Conservation (phyloP, 805 yeast species). For the Scheffersomyces stipitis region DNA sequence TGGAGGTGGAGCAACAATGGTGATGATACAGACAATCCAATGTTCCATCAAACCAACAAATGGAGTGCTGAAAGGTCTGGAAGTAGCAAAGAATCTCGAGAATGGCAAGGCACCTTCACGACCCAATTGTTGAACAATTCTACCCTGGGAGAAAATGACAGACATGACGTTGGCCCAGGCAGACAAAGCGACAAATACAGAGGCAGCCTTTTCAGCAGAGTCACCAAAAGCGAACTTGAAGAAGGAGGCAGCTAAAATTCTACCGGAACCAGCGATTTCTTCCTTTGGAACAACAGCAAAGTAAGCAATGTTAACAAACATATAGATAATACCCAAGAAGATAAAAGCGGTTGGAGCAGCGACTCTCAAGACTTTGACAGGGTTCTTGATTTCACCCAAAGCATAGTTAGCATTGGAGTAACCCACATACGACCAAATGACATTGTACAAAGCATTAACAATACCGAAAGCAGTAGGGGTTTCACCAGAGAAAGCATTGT, state of each 20-base stretch:
- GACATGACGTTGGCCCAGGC: conserved; percentile 82
- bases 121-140: conserved; percentile 77
- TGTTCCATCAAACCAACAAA: conserved; percentile 72
- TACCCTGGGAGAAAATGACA: conserved; percentile 79
- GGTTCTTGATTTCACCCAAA: conserved; percentile 74
- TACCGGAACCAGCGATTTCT: conserved; percentile 57
- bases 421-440: conserved; percentile 83
- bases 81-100: conserved; percentile 66
- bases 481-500: conserved; percentile 54
- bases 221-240: conserved; percentile 71
- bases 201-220: conserved; percentile 67
- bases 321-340: conserved; percentile 61
- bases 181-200: conserved; percentile 77
- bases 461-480: conserved; percentile 64
- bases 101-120: conserved; percentile 81
- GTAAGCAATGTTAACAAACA: conserved; percentile 76
- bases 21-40: conserved; percentile 70
- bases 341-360: conserved; percentile 78
- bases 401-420: conserved; percentile 84
- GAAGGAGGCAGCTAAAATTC: conserved; percentile 73
- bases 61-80: conserved; percentile 74
- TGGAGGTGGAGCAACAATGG: conserved; percentile 73
- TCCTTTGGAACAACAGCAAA: conserved; percentile 78
- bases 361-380: conserved; percentile 61
- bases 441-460: conserved; percentile 75